Percentiles rank a stretch among this genome's conserved stretches.
Evolutionary conservation across 805 yeast species (phyloP).

Genomic region (Nakazawaea ambrosiae): DNA sequence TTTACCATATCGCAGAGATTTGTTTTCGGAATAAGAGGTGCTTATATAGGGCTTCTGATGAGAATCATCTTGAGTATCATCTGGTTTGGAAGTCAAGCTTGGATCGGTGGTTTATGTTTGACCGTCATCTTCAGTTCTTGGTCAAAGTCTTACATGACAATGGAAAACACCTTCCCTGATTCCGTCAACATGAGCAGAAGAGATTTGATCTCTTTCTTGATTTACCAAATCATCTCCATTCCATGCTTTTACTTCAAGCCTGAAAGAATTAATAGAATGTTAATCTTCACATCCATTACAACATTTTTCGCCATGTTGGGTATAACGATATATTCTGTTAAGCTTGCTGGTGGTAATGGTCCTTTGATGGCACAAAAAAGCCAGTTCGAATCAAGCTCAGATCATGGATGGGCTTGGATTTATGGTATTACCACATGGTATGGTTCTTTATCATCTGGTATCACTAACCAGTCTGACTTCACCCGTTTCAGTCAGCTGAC

Average conservation of each 20-base stretch:
- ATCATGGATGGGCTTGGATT: constrained; percentile 34
- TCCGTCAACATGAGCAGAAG: constrained; percentile 31
- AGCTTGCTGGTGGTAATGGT: constrained; percentile 27
- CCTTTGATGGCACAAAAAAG: constrained; percentile 22
- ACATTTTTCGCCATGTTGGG: constrained; percentile 29
- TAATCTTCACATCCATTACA: constrained; percentile 16
- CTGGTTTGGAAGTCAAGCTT: constrained; percentile 40
- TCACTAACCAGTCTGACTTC: constrained; percentile 30
- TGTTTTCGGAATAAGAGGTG: constrained; percentile 40
- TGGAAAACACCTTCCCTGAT: constrained; percentile 32
- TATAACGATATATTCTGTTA: constrained; percentile 22
- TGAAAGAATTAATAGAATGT: constrained; percentile 21
- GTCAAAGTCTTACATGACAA: constrained; percentile 28
- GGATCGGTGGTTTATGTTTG: constrained; percentile 38
- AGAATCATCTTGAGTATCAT: constrained; percentile 38
- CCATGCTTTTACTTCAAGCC: constrained; percentile 37
- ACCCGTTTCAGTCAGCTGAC: constrained; percentile 25
- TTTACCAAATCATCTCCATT: constrained; percentile 36
- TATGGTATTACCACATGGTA: constrained; percentile 33
- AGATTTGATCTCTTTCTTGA: constrained; percentile 34
- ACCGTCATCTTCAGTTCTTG: constrained; percentile 30
- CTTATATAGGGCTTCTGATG: constrained; percentile 33
- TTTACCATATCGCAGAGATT: constrained; percentile 37
- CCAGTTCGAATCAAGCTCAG: background rate
- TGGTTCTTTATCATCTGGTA: constrained; percentile 32